These are phyloP conservation scores for Malus hybrid DNA, from an alignment of 331 rosid species.

Conservation along the genomic window DNA sequence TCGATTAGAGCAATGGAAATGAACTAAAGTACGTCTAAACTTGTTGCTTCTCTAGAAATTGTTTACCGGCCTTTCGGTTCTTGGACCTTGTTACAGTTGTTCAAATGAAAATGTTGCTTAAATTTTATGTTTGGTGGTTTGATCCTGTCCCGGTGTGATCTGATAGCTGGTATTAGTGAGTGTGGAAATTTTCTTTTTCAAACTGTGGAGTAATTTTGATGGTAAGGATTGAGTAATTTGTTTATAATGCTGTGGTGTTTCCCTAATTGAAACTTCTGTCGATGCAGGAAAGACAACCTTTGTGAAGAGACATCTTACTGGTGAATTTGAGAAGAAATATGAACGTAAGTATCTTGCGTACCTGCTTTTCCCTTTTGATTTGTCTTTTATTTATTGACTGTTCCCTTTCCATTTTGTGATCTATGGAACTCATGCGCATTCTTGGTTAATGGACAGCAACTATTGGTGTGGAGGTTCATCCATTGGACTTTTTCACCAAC, in stretches of 20 bases:
- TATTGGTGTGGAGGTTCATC: slow-evolving; percentile 78
- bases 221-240: not conserved
- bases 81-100: not conserved
- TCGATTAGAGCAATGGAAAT: not conserved
- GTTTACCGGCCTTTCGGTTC: not conserved
- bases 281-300: slow-evolving; percentile 61
- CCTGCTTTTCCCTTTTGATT: not conserved
- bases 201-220: not conserved
- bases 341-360: slow-evolving; percentile 36
- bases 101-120: not conserved
- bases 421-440: not conserved
- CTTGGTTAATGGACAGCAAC: slow-evolving; percentile 38
- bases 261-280: not conserved
- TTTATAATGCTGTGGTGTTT: not conserved
- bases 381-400: not conserved
- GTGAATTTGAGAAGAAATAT: slow-evolving; percentile 72
- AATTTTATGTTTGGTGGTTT: not conserved
- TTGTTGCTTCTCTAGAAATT: not conserved
- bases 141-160: not conserved
- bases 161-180: not conserved
- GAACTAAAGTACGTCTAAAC: not conserved
- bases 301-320: slow-evolving; percentile 65
- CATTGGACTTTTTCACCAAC: slow-evolving; percentile 69
- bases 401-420: not conserved
- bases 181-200: too few relatives aligned